Evolutionary conservation across 139 green algal species (phyloP), one percentile per base, ranked within the genome.

Genomic region (Yamagishiella unicocca): DNA sequence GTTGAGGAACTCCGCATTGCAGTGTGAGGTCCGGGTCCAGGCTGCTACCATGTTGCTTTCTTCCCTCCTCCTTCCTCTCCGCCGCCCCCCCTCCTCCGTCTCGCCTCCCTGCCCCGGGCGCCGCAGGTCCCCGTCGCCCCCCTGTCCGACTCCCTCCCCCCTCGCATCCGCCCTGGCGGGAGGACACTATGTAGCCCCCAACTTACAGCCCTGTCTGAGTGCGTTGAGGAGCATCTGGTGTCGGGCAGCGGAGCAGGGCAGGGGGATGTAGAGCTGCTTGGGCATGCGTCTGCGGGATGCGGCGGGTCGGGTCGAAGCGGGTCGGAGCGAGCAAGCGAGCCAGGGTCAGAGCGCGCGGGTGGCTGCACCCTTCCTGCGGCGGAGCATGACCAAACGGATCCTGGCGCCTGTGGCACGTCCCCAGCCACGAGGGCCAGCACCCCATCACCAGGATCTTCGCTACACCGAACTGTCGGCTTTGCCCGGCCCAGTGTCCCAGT

Each of bases 261-360:
- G 93, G 19, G 98, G 96, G 80, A 99, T 98, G 93, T 99, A 99
- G 29, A 99, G 96, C 93, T 99, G 97, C 92, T 99, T 99, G 62
- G 97, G 95, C 95, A 99, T 95, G 53, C 98, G 95, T 70, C 98
- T 90, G 67, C 24, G 43, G 42, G 64, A n/a, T 2, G 42, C 25
- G 2, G 4, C 4, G 55, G 53, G 24, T 4, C 8, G 35, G 53
- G 76, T 31, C 31, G 8, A 68, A 68, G 21, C 8, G n/a, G n/a
- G n/a, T n/a, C n/a, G n/a, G n/a, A n/a, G n/a, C n/a, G n/a, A n/a
- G 61, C 21, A 68, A 8, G 61, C 21, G 61, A 68, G 50, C 50
- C 12, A 58, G 50, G 50, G 50, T 58, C 50, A 58, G 17, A 17
- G 50, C 12, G 50, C 14, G 50, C 12, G 50, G 50, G 50, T 58